Evolutionary conservation across 139 green algal species (phyloP), one percentile per base, ranked within the genome.

Genomic region (Eudorina sp.): DNA sequence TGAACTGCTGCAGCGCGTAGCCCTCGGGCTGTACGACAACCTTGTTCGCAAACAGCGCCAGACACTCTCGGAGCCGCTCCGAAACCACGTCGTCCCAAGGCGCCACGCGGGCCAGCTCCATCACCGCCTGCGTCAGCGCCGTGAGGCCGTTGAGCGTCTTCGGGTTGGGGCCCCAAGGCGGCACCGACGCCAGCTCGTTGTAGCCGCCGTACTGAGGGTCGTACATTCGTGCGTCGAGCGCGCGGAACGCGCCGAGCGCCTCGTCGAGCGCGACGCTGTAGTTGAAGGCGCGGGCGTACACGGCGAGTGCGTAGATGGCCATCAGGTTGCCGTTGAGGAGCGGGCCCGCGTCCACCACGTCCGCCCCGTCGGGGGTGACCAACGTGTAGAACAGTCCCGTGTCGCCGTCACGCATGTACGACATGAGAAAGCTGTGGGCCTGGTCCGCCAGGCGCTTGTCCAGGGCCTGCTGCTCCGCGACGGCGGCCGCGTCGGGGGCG

Each of bases 1-100:
- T 38, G 16, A 83, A 83, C 48, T 69, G 21, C 75, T 83, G 75
- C 75, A n/a, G n/a, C 31, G 48, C 75, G 75, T 83, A 83, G 23
- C 51, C 75, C 5, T 25, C 9, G 1, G 51, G 48, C 51, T 46
- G n/a, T 6, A 14, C 51, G 3, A 83, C 51, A 8, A 83, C 48
- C 31, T 51, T 46, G 3, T 45, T 34, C 40, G 31, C 14, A 25
- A 69, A 83, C 48, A 83, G 48, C 9, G 19, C 34, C 25, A 83
- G 31, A 14, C 48, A 38, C 75, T 83, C 75, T 4, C 75, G n/a
- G 51, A 83, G 51, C n/a, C 75, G 48, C 3, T 48, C 75, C 75
- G 69, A 19, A 48, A 83, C 75, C 18, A 51, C 31, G 9, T n/a
- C 41, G 31, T 83, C 13, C 6, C 46, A 48, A 16, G 75, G 75